Base-by-base conservation (phyloP, 352 stramenopile species). In the Pythium sp. region DNA sequence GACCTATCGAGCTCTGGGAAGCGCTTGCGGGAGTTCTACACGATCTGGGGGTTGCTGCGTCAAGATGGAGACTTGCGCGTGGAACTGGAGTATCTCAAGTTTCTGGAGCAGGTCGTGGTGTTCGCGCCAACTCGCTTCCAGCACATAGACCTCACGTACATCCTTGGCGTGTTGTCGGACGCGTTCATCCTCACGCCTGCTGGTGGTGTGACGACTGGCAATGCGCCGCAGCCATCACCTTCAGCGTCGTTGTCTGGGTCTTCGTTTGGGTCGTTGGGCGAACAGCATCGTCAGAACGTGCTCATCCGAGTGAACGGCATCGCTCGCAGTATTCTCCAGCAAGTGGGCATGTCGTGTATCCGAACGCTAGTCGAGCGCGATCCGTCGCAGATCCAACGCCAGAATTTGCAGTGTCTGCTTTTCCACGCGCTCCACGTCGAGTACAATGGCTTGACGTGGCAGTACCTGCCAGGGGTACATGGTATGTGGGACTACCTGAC, bases 101-200 rank as follows among this genome's bases (percentile, higher is more conserved):
- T 94, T 32, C 66, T 95, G 38, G 84, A 95, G 69, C 89, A 96
- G 79, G 72, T 96, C 5, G 83, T 93, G 0, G 83, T 95, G 41
- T 93, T 95, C 60, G 84, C 84, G 26, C 89, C 89, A 0, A 73
- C 73, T 11, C 75, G 81, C 20, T 91, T 94, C 54, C 81, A 82
- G 43, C 66, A 61, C 28, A 69, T 57, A 32, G 80, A 94, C 67
- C 73, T 94, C 47, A 65, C 65, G 56, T 89, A 90, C 58, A 84
- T 91, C 51, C 74, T 94, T 5, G 72, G 72, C 24, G 77, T 90
- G 51, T 59, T 91, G 20, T 90, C 84, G 1, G 84, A 88, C 49
- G 61, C 68, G 11, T 77, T 80, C 32, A 43, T 64, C 9, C 43
- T 68, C 14, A 22, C 59, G 30, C 64, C 68, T 26, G 12, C 5